Base-by-base conservation (phyloP, 352 stramenopile genomes). In the Phytophthora brassicae region DNA sequence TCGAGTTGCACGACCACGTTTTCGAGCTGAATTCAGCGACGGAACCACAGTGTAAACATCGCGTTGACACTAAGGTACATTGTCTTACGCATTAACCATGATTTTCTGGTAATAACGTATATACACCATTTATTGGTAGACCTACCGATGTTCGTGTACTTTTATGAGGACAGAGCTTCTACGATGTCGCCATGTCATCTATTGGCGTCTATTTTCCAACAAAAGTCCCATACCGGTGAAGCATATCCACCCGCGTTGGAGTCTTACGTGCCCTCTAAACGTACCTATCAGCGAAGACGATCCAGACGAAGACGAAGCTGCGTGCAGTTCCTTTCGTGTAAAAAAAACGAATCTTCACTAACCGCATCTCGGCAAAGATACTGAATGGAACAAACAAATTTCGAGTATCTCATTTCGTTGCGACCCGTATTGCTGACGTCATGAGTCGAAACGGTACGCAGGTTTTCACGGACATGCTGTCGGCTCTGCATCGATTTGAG, bases 171-270 rank as follows among this genome's bases (percentile, higher is more conserved):
- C n/a, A n/a, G n/a, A n/a, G n/a, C n/a, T n/a, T n/a, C n/a, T n/a
- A n/a, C n/a, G n/a, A n/a, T n/a, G n/a, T n/a, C n/a, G n/a, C n/a
- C n/a, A n/a, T n/a, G n/a, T 38, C 0, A 60, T 60, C 1, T 60
- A 41, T 23, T 52, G 31, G 46, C 29, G 28, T 8, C 19, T 53
- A 0, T 6, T 53, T 23, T 24, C 17, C 9, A 36, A 46, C 6
- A 60, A 60, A 31, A 53, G 28, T 14, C 2, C 42, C 8, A 47
- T 60, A 19, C 29, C 42, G 9, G 11, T 46, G 9, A 35, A 36
- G 17, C 28, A 60, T 22, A 51, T 60, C 22, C 20, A 51, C 3
- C 53, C 42, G 5, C 26, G 29, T 1, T 60, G 41, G 53, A 45
- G 42, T 20, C 24, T 57, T 13, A 24, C 42, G 20, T 39, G 14